phyloP scores from a whole-genome alignment of 1,139 yeast species.

The Hyphopichia buzzinii region DNA sequence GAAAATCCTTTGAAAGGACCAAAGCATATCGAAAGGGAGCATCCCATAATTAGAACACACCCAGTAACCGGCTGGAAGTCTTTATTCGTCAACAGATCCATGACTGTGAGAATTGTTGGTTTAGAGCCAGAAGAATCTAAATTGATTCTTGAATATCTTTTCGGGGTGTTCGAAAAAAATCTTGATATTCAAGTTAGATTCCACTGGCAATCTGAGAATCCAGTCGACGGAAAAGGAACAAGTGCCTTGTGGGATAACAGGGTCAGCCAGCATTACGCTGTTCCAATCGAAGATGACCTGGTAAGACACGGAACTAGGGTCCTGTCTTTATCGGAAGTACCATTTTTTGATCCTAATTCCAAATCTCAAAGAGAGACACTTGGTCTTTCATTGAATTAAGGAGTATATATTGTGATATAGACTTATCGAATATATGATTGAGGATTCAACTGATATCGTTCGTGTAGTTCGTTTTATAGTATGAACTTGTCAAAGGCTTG shows the following conservation, averaged over 20 bases:
- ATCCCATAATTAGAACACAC: slow-evolving; percentile 16
- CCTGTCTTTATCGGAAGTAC: slow-evolving; percentile 47
- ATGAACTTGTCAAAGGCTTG: too few species aligned
- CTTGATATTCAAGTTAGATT: slow-evolving; percentile 40
- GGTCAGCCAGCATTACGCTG: slow-evolving; percentile 40
- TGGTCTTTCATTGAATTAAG: slow-evolving; percentile 5
- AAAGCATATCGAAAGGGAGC: slow-evolving; percentile 17
- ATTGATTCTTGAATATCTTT: slow-evolving; percentile 19
- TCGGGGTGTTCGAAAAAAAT: slow-evolving; percentile 20
- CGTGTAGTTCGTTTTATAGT: too few species aligned
- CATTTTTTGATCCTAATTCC: slow-evolving; percentile 45
- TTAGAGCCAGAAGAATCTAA: slow-evolving; percentile 19
- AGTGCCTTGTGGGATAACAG: slow-evolving; percentile 53
- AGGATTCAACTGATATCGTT: too few species aligned
- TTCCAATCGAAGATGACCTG: slow-evolving; percentile 14
- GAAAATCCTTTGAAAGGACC: slow-evolving; percentile 20
- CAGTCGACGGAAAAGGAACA: slow-evolving; percentile 41
- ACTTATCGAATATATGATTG: too few species aligned
- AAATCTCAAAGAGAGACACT: slow-evolving; percentile 11
- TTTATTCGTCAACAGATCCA: slow-evolving; percentile 18
- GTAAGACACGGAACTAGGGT: slow-evolving; percentile 41
- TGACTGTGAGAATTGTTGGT: slow-evolving; percentile 21
- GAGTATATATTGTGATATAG: too few species aligned
- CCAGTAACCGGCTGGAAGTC: slow-evolving; percentile 18
- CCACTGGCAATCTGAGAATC: slow-evolving; percentile 37